Evolutionary conservation across 495 filamentous ascomycete genomes (phyloP).

Genomic region (Penicillium samsonianum): DNA sequence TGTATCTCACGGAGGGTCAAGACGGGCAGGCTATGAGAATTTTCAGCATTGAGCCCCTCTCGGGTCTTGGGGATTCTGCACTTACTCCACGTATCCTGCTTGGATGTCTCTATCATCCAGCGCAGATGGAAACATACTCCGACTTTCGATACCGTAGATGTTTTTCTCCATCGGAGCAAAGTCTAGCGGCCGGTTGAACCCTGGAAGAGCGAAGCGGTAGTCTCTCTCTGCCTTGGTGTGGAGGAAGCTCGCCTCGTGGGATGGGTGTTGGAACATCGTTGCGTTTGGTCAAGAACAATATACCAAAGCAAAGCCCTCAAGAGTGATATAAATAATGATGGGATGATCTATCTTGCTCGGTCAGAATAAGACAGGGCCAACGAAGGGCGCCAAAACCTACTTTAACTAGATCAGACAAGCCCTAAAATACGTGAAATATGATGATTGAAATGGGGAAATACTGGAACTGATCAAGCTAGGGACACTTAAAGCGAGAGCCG

Average conservation of each 20-base stretch:
- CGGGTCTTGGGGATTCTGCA: neutral
- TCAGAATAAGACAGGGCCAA: neutral
- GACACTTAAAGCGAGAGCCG: neutral
- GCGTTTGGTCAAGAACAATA: neutral
- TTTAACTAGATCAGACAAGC: neutral
- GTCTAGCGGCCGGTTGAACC: constrained; percentile 44
- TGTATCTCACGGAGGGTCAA: constrained; percentile 43
- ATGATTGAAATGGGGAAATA: neutral
- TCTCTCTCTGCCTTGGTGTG: constrained; percentile 12
- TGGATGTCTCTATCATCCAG: constrained; percentile 39
- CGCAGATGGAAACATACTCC: constrained; percentile 36
- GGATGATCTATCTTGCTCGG: neutral
- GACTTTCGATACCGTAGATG: constrained; percentile 30
- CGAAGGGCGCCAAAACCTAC: neutral
- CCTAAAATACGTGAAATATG: neutral
- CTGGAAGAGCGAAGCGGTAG: constrained; percentile 35
- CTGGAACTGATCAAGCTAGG: neutral
- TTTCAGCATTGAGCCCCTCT: neutral
- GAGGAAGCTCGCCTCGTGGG: constrained; percentile 12
- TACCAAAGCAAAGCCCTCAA: neutral
- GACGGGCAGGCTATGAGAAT: constrained; percentile 26
- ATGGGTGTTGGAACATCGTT: constrained; percentile 28
- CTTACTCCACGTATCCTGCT: constrained; percentile 37
- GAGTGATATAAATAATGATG: neutral
- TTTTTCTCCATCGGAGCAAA: constrained; percentile 33